A percentile compares a stretch with the other conserved stretches of the same genome.
Evolutionary conservation across 768 basidiomycete genomes (phyloP).

Genomic region (Cyclocybe cylindracea): DNA sequence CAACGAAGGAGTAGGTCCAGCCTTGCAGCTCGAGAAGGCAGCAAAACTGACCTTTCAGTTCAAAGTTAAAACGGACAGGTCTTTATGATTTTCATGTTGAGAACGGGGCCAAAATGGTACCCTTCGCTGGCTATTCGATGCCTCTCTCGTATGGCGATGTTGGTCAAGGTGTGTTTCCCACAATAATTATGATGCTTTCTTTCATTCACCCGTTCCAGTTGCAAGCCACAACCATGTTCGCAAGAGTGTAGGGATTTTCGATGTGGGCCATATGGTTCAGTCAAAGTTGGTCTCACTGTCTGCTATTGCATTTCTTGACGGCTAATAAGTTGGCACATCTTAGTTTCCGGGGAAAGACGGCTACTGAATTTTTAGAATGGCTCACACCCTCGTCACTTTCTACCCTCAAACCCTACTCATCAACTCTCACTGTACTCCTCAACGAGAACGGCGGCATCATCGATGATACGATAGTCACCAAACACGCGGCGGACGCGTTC

Average conservation of each 20-base stretch:
- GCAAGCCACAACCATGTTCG: constrained; percentile 91
- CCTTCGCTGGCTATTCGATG: constrained; percentile 96
- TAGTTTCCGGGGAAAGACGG: constrained; percentile 82
- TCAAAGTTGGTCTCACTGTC: constrained; percentile 55
- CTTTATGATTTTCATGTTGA: constrained; percentile 89
- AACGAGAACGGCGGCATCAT: constrained; percentile 93
- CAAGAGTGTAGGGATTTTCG: constrained; percentile 82
- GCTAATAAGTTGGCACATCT: constrained; percentile 6
- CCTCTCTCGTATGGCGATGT: constrained; percentile 83
- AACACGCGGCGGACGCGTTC: constrained; percentile 75
- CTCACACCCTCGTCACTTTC: constrained; percentile 84
- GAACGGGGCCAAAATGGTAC: constrained; percentile 90
- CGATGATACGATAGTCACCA: constrained; percentile 92
- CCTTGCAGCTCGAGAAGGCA: background rate
- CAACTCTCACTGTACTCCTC: constrained; percentile 86
- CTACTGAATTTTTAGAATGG: constrained; percentile 82
- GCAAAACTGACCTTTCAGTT: constrained; percentile 4
- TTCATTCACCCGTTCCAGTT: constrained; percentile 45
- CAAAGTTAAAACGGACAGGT: constrained; percentile 59
- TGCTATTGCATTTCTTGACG: background rate
- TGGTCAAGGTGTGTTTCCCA: constrained; percentile 63
- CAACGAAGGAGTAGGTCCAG: constrained; percentile 16
- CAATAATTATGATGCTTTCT: constrained; percentile 3
- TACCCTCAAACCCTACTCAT: constrained; percentile 67
- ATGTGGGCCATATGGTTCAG: constrained; percentile 99